Evolutionary conservation across 352 stramenopile species (phyloP).

Genomic region (Lagenidium giganteum): DNA sequence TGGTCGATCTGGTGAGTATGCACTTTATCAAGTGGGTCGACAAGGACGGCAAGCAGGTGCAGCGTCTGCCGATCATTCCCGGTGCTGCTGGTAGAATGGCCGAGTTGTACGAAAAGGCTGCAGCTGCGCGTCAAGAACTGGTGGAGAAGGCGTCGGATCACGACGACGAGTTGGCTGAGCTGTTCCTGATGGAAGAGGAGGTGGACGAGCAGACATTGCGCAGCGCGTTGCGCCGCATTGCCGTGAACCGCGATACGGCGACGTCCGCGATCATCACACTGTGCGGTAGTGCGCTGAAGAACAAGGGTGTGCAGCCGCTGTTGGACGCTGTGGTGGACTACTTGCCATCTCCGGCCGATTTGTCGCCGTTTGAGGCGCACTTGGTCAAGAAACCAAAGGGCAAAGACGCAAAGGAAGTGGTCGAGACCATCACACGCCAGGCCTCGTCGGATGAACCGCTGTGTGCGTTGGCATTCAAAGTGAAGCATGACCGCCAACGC

Average conservation of each 20-base stretch:
- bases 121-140: constrained; percentile 39
- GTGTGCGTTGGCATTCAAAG: constrained; percentile 62
- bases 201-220: constrained; percentile 43
- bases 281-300: constrained; percentile 69
- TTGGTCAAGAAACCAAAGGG: constrained; percentile 43
- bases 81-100: constrained; percentile 38
- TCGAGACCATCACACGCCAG: constrained; percentile 29
- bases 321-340: constrained; percentile 98
- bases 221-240: constrained; percentile 57
- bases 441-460: constrained; percentile 43
- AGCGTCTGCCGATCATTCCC: constrained; percentile 40
- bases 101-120: constrained; percentile 35
- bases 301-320: constrained; percentile 94
- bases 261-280: constrained; percentile 46
- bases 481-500: constrained; percentile 73
- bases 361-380: constrained; percentile 60
- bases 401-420: constrained; percentile 18
- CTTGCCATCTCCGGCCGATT: constrained; percentile 92
- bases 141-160: constrained; percentile 64
- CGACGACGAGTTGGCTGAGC: constrained; percentile 66
- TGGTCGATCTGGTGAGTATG: constrained; percentile 70
- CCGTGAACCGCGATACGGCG: constrained; percentile 34
- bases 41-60: constrained; percentile 47
- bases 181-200: constrained; percentile 70
- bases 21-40: constrained; percentile 61